phyloP scores from a whole-genome alignment of 805 yeast species.

The Ogataea henricii region DNA sequence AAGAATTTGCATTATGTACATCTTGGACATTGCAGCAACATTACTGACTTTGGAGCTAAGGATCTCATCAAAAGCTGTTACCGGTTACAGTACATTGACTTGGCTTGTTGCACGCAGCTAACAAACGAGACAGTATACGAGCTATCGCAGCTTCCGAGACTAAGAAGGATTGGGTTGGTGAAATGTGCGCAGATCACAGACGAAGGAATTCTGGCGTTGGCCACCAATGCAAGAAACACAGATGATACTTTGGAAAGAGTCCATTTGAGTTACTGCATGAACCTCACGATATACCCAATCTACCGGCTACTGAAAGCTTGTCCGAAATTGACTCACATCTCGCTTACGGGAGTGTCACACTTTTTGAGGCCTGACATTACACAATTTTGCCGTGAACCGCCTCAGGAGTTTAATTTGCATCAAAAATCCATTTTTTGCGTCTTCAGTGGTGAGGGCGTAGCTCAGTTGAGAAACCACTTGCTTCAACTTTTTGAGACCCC shows the following conservation, averaged over 20 bases:
- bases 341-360: slow-evolving; percentile 89
- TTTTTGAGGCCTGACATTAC: slow-evolving; percentile 85
- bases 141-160: slow-evolving; percentile 71
- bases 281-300: slow-evolving; percentile 77
- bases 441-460: slow-evolving; percentile 88
- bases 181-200: slow-evolving; percentile 89
- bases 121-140: slow-evolving; percentile 82
- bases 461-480: slow-evolving; percentile 68
- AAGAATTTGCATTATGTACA: slow-evolving; percentile 85
- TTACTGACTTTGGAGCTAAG: slow-evolving; percentile 86
- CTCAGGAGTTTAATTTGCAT: slow-evolving; percentile 84
- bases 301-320: slow-evolving; percentile 73
- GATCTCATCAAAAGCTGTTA: slow-evolving; percentile 75
- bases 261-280: slow-evolving; percentile 88
- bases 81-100: slow-evolving; percentile 86
- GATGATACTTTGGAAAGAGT: slow-evolving; percentile 89
- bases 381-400: slow-evolving; percentile 87
- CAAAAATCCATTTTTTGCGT: slow-evolving; percentile 90
- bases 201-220: slow-evolving; percentile 71
- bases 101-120: slow-evolving; percentile 90
- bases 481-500: slow-evolving; percentile 38
- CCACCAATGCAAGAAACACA: slow-evolving; percentile 49
- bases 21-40: slow-evolving; percentile 88
- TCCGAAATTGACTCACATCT: slow-evolving; percentile 84
- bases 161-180: slow-evolving; percentile 90